These are phyloP conservation scores for Manihot esculenta DNA, from an alignment of 441 rosid species.

Conservation along the genomic window DNA sequence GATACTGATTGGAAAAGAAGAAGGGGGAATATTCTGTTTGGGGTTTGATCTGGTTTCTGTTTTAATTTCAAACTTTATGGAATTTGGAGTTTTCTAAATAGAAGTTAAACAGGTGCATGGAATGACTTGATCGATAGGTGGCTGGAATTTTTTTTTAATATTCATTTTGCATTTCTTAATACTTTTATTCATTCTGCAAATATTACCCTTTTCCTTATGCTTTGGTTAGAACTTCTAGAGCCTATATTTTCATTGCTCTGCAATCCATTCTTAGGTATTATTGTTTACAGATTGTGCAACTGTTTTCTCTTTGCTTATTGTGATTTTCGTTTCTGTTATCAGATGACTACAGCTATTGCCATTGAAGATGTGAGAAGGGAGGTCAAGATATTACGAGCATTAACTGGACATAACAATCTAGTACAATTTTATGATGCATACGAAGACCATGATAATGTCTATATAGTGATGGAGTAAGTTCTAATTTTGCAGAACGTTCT, in stretches of 20 bases:
- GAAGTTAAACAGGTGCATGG: neutral
- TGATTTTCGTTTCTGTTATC: constrained; percentile 27
- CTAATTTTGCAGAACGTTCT: constrained; percentile 1
- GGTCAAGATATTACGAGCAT: constrained; percentile 83
- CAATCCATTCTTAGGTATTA: neutral
- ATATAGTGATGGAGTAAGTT: constrained; percentile 96
- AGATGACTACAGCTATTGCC: constrained; percentile 98
- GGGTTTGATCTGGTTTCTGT: neutral
- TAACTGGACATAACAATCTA: constrained; percentile 81
- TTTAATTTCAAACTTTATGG: neutral
- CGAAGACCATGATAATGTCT: constrained; percentile 88
- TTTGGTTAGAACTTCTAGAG: neutral
- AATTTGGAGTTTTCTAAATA: neutral
- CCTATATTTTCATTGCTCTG: neutral
- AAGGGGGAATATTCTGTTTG: neutral
- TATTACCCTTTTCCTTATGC: neutral
- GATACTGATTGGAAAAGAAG: neutral
- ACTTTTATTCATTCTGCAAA: neutral
- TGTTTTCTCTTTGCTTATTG: constrained; percentile 5
- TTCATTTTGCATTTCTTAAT: neutral
- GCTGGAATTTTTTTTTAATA: neutral
- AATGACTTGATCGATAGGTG: neutral
- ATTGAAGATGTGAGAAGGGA: constrained; percentile 98
- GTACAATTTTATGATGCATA: constrained; percentile 84
- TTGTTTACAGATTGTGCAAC: neutral